Conservation (phyloP, 1,139 yeast species). For the Diutina siamensis region DNA sequence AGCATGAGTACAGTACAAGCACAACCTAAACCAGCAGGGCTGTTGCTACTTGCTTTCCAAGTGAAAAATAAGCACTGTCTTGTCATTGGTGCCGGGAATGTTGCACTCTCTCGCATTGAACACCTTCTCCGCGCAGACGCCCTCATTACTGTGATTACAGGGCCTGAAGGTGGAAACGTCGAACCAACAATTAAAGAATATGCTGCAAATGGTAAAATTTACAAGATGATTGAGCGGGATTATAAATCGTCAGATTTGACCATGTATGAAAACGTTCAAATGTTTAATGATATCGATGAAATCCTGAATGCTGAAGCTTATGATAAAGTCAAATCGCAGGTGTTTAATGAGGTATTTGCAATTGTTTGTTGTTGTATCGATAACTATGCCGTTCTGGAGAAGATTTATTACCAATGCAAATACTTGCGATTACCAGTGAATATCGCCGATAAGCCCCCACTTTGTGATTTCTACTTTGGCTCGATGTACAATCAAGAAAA, state of each 20-base stretch:
- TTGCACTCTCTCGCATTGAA: conserved; percentile 59
- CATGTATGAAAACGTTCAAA: conserved; percentile 29
- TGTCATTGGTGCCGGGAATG: conserved; percentile 77
- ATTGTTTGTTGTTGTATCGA: conserved; percentile 69
- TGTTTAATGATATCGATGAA: conserved; percentile 12
- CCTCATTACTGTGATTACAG: conserved; percentile 55
- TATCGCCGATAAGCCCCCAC: conserved; percentile 73
- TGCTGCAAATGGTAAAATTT: conserved; percentile 29
- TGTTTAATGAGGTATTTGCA: conserved; percentile 36
- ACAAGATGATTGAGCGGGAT: conserved; percentile 27
- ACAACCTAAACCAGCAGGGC: conserved; percentile 4
- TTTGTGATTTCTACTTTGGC: conserved; percentile 83
- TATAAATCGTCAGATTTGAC: conserved; percentile 34
- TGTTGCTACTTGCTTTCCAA: conserved; percentile 55
- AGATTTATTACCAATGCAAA: conserved; percentile 52
- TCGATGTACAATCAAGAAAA: conserved; percentile 69
- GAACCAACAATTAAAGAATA: conserved; percentile 34
- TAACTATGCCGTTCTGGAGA: conserved; percentile 49
- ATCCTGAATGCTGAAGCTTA: conserved; percentile 15
- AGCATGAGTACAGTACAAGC: background rate
- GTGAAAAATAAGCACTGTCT: conserved; percentile 53
- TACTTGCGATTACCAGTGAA: conserved; percentile 52
- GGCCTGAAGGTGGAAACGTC: conserved; percentile 18
- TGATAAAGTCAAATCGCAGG: conserved; percentile 19
- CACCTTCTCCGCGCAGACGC: conserved; percentile 65